Percentiles rank a stretch among this genome's conserved stretches.
Conservation (phyloP, 192 early-diverging fungal species). For the Coemansia guatemalensis region DNA sequence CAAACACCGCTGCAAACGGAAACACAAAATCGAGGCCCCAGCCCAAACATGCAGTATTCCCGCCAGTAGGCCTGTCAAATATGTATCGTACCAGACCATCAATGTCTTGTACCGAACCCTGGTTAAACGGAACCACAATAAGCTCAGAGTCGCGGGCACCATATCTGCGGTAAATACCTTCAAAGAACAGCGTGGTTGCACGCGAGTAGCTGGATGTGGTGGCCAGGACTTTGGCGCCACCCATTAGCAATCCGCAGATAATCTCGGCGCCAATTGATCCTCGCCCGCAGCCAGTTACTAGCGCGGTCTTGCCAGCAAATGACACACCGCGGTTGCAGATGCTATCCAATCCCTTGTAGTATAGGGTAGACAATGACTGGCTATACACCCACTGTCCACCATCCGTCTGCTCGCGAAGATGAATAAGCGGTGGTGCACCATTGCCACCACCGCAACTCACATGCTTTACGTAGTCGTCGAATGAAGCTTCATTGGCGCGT, state of each 20-base stretch:
- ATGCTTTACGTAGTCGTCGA: constrained; percentile 80
- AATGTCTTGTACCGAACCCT: constrained; percentile 80
- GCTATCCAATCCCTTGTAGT: constrained; percentile 58
- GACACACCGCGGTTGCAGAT: constrained; percentile 72
- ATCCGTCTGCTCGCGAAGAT: constrained; percentile 19
- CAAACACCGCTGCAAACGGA: constrained; percentile 91
- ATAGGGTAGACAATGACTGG: constrained; percentile 1
- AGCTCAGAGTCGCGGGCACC: constrained; percentile 86
- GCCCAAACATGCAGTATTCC: constrained; percentile 35
- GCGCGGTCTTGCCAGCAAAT: constrained; percentile 74
- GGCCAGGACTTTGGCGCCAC: constrained; percentile 62
- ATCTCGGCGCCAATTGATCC: constrained; percentile 88
- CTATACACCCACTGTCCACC: constrained; percentile 26
- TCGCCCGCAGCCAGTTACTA: constrained; percentile 87
- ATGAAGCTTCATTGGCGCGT: constrained; percentile 69
- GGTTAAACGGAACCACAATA: constrained; percentile 93
- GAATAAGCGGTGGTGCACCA: constrained; percentile 40
- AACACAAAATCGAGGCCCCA: constrained; percentile 90
- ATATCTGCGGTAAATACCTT: constrained; percentile 75
- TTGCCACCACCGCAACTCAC: constrained; percentile 64
- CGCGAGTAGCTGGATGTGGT: constrained; percentile 85
- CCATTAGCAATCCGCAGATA: constrained; percentile 79
- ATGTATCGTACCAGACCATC: constrained; percentile 56
- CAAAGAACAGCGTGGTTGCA: constrained; percentile 76
- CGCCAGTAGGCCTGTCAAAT: no score